Percentiles rank a stretch among this genome's conserved stretches.
These are phyloP conservation scores for Trypanosomatidae sp. DNA, from an alignment of 208 protist species.

Conservation along the genomic window DNA sequence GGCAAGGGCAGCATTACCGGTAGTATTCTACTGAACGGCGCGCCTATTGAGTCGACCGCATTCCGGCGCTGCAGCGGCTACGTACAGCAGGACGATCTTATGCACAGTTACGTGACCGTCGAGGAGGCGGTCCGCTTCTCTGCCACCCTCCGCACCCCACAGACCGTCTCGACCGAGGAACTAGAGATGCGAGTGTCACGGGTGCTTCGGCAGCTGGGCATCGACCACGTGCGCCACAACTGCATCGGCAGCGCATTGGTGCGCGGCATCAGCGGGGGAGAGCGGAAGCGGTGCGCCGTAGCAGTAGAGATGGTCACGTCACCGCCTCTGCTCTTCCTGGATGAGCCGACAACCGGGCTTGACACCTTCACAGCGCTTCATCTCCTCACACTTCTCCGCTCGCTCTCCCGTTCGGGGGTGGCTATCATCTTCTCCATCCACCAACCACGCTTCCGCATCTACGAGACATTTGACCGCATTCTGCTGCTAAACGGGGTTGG, in stretches of 20 bases:
- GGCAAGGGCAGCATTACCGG: conserved; percentile 30
- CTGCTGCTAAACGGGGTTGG: conserved; percentile 82
- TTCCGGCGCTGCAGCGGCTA: conserved; percentile 61
- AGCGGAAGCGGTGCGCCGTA: conserved; percentile 73
- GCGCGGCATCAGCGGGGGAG: conserved; percentile 69
- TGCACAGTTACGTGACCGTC: conserved; percentile 66
- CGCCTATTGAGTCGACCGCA: conserved; percentile 13
- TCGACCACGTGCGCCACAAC: conserved; percentile 47
- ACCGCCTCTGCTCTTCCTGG: conserved; percentile 72
- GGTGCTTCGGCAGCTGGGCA: conserved; percentile 38
- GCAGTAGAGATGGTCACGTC: conserved; percentile 65
- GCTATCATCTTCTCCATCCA: conserved; percentile 78
- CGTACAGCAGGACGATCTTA: conserved; percentile 82
- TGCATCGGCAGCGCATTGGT: conserved; percentile 49
- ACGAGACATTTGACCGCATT: conserved; percentile 62
- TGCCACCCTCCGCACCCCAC: conserved; percentile 54
- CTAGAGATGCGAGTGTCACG: conserved; percentile 19
- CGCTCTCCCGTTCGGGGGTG: conserved; percentile 37
- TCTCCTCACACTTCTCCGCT: conserved; percentile 50
- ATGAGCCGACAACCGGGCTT: conserved; percentile 85
- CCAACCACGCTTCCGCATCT: conserved; percentile 67
- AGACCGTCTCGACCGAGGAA: conserved; percentile 15
- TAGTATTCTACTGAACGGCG: conserved; percentile 54
- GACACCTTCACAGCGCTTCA: conserved; percentile 80
- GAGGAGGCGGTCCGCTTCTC: conserved; percentile 72